phyloP scores from a whole-genome alignment of 345 rosid species.

The Salix viminalis region DNA sequence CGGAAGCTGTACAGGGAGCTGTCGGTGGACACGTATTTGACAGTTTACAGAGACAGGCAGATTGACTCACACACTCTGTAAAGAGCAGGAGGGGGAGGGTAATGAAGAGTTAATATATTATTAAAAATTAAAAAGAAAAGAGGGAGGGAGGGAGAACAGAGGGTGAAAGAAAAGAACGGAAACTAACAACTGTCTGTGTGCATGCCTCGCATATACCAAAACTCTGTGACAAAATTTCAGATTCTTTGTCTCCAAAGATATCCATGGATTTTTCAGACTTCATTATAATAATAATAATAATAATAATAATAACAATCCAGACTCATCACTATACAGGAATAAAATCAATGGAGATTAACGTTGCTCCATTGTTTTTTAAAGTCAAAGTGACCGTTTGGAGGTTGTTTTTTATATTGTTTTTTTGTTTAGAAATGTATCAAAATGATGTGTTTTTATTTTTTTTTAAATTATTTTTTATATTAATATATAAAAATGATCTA shows the following conservation, averaged over 20 bases:
- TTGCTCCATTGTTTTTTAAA: too few relatives aligned
- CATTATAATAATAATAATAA: neutral
- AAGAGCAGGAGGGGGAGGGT: neutral
- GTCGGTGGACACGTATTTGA: too few relatives aligned
- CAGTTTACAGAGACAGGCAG: too few relatives aligned
- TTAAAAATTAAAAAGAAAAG: neutral
- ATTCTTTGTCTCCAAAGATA: neutral
- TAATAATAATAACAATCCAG: neutral
- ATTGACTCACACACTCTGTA: neutral
- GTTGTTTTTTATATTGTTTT: too few relatives aligned
- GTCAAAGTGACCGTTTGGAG: too few relatives aligned
- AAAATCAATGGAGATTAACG: too few relatives aligned
- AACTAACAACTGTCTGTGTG: constrained; percentile 9
- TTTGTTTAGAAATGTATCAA: too few relatives aligned
- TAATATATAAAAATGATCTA: too few relatives aligned
- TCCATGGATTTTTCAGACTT: neutral
- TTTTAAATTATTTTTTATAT: too few relatives aligned
- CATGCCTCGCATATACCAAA: neutral
- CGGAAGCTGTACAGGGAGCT: too few relatives aligned
- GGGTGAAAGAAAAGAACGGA: constrained; percentile 22
- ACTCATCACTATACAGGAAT: too few relatives aligned
- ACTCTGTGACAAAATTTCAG: constrained; percentile 5
- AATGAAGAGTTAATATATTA: neutral
- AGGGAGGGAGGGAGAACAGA: neutral
- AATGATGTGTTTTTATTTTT: too few relatives aligned